These are phyloP conservation scores for Backusella australiensis DNA, from an alignment of 192 early-diverging fungal species.

Conservation along the genomic window DNA sequence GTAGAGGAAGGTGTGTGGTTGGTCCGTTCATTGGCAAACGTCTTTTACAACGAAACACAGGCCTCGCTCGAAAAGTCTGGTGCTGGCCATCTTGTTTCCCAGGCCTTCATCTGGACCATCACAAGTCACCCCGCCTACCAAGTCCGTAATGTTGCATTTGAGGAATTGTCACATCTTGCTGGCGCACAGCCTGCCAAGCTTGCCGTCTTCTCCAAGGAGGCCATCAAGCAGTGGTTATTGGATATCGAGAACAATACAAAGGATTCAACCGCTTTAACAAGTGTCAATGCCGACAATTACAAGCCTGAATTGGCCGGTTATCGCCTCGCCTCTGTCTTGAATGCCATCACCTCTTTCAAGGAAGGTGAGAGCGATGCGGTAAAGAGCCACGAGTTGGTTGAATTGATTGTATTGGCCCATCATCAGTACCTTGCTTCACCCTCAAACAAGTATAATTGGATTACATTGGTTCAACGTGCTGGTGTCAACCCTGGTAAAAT, in stretches of 20 bases:
- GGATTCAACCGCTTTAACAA: slow-evolving; percentile 43
- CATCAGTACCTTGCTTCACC: slow-evolving; percentile 55
- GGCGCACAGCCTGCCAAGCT: slow-evolving; percentile 31
- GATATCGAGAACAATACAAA: slow-evolving; percentile 48
- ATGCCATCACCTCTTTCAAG: slow-evolving; percentile 46
- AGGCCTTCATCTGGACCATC: slow-evolving; percentile 56
- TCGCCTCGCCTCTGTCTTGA: slow-evolving; percentile 48
- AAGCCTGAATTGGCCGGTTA: slow-evolving; percentile 41
- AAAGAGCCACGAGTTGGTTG: slow-evolving; percentile 40
- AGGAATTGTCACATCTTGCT: slow-evolving; percentile 34
- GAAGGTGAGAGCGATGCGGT: slow-evolving; percentile 26
- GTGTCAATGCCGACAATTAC: slow-evolving; percentile 23
- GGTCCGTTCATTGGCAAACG: slow-evolving; percentile 55
- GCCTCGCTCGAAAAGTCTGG: slow-evolving; percentile 43
- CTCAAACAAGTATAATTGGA: slow-evolving; percentile 78
- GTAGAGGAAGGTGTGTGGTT: slow-evolving; percentile 68
- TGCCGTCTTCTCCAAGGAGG: slow-evolving; percentile 35
- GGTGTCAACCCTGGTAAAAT: slow-evolving; percentile 69
- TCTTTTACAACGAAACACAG: slow-evolving; percentile 35
- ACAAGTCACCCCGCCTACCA: slow-evolving; percentile 42
- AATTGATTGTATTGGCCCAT: slow-evolving; percentile 50
- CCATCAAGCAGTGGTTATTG: slow-evolving; percentile 45
- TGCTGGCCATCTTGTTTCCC: slow-evolving; percentile 38
- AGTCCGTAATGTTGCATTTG: slow-evolving; percentile 43
- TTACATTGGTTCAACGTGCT: slow-evolving; percentile 75